These are phyloP conservation scores for Tetragonia tetragonoides DNA, from an alignment of 148 eudicot species.

Conservation along the genomic window DNA sequence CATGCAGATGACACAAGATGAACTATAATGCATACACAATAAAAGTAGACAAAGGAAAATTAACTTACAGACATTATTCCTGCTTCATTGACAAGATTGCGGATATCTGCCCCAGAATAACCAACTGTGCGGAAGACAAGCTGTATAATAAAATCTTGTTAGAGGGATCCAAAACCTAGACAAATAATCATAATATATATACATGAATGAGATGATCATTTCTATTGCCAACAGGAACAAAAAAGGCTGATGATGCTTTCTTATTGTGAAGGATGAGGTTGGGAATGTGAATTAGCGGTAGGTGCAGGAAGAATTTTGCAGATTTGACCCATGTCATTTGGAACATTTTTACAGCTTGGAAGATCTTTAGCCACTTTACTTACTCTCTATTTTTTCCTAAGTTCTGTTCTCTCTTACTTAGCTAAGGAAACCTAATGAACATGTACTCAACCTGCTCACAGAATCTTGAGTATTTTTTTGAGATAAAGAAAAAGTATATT, in stretches of 20 bases:
- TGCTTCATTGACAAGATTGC: slow-evolving; percentile 93
- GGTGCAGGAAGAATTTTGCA: not conserved
- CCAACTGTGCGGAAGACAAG: slow-evolving; percentile 95
- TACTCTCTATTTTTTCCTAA: not conserved
- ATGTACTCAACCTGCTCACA: no score
- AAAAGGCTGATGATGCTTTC: not conserved
- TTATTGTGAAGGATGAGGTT: not conserved
- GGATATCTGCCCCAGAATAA: slow-evolving; percentile 91
- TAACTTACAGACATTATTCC: slow-evolving; percentile 94
- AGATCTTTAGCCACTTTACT: not conserved
- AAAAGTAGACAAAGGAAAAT: slow-evolving; percentile 2
- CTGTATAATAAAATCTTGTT: slow-evolving; percentile 38
- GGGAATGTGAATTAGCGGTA: no score
- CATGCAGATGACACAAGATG: not conserved
- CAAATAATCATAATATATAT: not conserved
- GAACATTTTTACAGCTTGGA: not conserved
- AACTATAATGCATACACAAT: not conserved
- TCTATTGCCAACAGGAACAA: not conserved
- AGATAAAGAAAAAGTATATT: no score
- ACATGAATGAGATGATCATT: not conserved
- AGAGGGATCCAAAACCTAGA: slow-evolving; percentile 3
- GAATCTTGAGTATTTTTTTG: no score
- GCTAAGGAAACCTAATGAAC: no score
- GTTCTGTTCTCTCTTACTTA: no score
- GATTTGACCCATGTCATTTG: not conserved